These are phyloP conservation scores for Fremontodendron californicum DNA, from an alignment of 345 rosid genomes.

Conservation along the genomic window DNA sequence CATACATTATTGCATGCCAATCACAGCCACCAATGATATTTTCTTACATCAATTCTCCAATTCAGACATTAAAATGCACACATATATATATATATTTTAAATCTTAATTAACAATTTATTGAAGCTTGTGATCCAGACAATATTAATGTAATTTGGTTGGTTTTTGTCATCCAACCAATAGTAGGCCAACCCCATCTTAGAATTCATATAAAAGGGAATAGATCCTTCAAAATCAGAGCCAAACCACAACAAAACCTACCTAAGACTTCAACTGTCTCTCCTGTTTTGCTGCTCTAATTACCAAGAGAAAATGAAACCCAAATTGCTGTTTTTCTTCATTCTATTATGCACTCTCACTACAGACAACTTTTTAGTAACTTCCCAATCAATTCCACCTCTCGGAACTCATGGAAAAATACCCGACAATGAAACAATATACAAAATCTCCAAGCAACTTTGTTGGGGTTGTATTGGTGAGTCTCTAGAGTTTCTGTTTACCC, in stretches of 20 bases:
- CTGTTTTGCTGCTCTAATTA: not conserved
- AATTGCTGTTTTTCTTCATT: constrained; percentile 26
- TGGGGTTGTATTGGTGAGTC: constrained; percentile 69
- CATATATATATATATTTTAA: too few species aligned
- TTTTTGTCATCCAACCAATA: not conserved
- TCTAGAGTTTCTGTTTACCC: constrained; percentile 59
- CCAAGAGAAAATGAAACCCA: constrained; percentile 34
- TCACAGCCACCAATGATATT: not conserved
- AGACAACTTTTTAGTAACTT: not conserved
- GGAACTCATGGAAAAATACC: constrained; percentile 12
- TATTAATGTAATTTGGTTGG: not conserved
- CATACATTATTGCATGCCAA: not conserved
- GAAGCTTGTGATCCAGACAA: constrained; percentile 9
- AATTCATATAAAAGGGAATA: not conserved
- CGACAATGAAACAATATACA: constrained; percentile 39
- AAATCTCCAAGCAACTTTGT: constrained; percentile 54
- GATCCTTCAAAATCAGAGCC: not conserved
- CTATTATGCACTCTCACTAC: constrained; percentile 18
- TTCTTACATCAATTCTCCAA: not conserved
- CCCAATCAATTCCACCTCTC: constrained; percentile 15
- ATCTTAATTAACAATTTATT: not conserved
- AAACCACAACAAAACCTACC: constrained; percentile 2
- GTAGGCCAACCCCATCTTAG: not conserved
- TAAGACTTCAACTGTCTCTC: not conserved
- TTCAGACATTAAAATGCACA: not conserved